phyloP scores from a whole-genome alignment of 1,284 basidiomycete species.

The Albatrellus sp. region DNA sequence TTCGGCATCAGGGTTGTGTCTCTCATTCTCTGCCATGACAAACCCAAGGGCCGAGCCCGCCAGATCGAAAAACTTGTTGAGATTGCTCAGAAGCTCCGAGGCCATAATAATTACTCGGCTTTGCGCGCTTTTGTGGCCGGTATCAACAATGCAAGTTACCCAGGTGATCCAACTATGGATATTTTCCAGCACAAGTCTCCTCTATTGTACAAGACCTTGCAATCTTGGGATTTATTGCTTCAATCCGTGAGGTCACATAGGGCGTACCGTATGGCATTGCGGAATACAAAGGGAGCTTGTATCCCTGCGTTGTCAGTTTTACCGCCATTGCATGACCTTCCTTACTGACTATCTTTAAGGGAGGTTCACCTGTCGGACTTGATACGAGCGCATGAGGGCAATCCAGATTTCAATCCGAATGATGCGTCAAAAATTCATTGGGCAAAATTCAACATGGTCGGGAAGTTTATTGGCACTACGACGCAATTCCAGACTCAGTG shows the following conservation, averaged over 20 bases:
- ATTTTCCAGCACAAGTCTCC: conserved; percentile 48
- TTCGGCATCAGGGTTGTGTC: conserved; percentile 46
- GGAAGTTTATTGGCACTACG: conserved; percentile 58
- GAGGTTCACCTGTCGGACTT: conserved; percentile 79
- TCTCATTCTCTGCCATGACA: conserved; percentile 68
- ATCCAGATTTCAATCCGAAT: conserved; percentile 46
- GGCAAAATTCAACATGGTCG: conserved; percentile 81
- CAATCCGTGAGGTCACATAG: conserved; percentile 63
- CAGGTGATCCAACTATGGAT: conserved; percentile 61
- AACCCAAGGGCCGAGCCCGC: conserved; percentile 45
- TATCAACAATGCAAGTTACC: conserved; percentile 63
- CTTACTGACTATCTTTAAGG: conserved; percentile 25
- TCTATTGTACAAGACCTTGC: conserved; percentile 54
- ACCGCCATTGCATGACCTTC: background rate
- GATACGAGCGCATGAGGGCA: conserved; percentile 66
- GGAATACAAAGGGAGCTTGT: conserved; percentile 69
- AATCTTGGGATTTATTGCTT: conserved; percentile 68
- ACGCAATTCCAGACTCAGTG: conserved; percentile 65
- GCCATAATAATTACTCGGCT: conserved; percentile 69
- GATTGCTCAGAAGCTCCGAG: conserved; percentile 55
- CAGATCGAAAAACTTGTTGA: conserved; percentile 73
- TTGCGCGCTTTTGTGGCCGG: conserved; percentile 72
- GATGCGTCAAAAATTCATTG: conserved; percentile 64
- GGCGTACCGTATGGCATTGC: conserved; percentile 66
- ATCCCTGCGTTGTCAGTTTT: conserved; percentile 62